A percentile compares a stretch with the other conserved stretches of the same genome.
phyloP scores from a whole-genome alignment of 306 rosid species.

The Lagenaria siceraria region DNA sequence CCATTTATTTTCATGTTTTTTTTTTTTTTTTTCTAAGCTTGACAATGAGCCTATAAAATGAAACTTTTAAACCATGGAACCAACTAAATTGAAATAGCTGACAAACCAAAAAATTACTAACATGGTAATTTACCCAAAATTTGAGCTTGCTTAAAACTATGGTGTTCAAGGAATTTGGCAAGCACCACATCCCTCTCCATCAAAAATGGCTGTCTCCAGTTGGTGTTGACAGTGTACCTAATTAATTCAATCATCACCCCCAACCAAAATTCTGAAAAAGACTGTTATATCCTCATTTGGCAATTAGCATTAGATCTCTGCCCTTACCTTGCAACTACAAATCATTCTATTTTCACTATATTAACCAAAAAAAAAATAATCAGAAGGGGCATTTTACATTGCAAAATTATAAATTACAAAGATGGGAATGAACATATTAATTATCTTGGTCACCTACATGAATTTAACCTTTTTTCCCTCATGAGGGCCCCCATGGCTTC shows the following conservation, averaged over 20 bases:
- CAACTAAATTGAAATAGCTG: no score
- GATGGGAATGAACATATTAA: slow-evolving; percentile 1
- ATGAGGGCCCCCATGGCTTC: background rate
- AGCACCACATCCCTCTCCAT: background rate
- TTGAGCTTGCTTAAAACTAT: background rate
- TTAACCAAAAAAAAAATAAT: background rate
- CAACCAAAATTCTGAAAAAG: background rate
- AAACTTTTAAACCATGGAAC: no score
- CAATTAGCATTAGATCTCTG: background rate
- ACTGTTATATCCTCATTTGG: background rate
- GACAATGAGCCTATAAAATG: no score
- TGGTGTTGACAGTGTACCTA: background rate
- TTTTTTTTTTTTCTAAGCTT: no score
- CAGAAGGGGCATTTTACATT: background rate
- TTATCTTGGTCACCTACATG: background rate
- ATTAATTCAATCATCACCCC: background rate
- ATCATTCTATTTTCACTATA: background rate
- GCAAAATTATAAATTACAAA: slow-evolving; percentile 5
- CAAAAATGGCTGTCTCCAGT: background rate
- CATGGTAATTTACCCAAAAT: background rate
- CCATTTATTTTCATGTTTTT: no score
- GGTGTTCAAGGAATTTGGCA: background rate
- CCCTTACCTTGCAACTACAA: background rate
- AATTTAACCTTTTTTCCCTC: background rate
- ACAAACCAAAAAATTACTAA: no score